Evolutionary conservation across 2,329 filamentous ascomycete species (phyloP).

Genomic region (Pyrenophora seminiperda): DNA sequence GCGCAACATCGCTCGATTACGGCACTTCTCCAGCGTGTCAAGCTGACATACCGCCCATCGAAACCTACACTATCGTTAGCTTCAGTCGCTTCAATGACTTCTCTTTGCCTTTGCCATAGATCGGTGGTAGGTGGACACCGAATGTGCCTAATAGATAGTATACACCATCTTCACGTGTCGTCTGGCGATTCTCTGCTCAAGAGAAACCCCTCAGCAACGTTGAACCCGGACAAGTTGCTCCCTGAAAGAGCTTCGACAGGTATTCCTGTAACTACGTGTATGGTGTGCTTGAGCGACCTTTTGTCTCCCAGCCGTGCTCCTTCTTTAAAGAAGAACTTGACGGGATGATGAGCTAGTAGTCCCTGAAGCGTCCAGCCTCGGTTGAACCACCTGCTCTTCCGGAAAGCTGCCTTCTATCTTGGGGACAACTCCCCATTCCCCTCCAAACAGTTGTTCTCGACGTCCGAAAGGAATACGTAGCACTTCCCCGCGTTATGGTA

Average conservation of each 20-base stretch:
- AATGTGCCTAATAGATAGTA: slow-evolving; percentile 25
- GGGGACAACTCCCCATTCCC: too few species aligned
- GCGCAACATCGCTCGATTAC: slow-evolving; percentile 24
- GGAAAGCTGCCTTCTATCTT: too few species aligned
- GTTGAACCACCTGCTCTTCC: too few species aligned
- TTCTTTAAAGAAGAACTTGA: slow-evolving; percentile 21
- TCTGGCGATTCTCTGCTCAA: slow-evolving; percentile 30
- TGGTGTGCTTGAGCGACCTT: slow-evolving; percentile 1
- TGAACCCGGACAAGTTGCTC: slow-evolving; percentile 7
- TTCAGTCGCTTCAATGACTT: too few species aligned
- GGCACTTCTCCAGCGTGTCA: slow-evolving; percentile 25
- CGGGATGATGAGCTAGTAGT: slow-evolving; percentile 16
- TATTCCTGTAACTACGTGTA: slow-evolving; percentile 18
- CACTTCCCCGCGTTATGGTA: too few species aligned
- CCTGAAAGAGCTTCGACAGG: slow-evolving; percentile 11
- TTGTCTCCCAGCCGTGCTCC: slow-evolving; percentile 12
- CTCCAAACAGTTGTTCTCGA: too few species aligned
- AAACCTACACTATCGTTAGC: slow-evolving; percentile 29
- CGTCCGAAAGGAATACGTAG: too few species aligned
- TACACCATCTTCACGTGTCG: slow-evolving; percentile 26
- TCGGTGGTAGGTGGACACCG: slow-evolving; percentile 8
- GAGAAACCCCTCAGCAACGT: slow-evolving; percentile 19
- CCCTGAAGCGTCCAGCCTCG: slow-evolving; percentile 30
- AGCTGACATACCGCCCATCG: slow-evolving; percentile 38
- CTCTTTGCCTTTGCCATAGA: slow-evolving; percentile 28